Conservation (phyloP, 2,329 filamentous ascomycete species). For the Hirsutella minnesotensis region DNA sequence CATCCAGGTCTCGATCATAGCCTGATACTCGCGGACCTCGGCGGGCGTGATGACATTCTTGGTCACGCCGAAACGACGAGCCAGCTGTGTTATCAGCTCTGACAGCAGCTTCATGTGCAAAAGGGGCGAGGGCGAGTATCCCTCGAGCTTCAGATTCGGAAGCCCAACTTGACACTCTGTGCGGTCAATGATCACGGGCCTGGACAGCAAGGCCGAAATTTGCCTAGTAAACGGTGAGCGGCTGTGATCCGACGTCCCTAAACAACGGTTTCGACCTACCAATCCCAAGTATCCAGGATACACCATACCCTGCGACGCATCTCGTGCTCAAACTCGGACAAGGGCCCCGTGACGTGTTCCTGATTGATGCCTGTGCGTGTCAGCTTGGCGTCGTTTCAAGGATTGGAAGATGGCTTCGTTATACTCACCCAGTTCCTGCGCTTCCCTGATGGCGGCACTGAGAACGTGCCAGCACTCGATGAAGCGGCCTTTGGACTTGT, state of each 20-base stretch:
- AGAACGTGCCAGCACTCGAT: slow-evolving; percentile 25
- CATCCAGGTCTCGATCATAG: slow-evolving; percentile 29
- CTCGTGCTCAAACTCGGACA: slow-evolving; percentile 23
- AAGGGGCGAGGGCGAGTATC: slow-evolving; percentile 18
- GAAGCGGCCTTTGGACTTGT: slow-evolving; percentile 23
- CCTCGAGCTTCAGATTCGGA: slow-evolving; percentile 20
- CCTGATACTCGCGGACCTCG: slow-evolving; percentile 20
- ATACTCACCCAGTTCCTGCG: slow-evolving; percentile 20
- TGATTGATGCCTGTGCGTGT: slow-evolving; percentile 17
- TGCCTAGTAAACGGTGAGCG: slow-evolving; percentile 15
- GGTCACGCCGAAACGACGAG: slow-evolving; percentile 17
- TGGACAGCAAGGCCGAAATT: slow-evolving; percentile 19
- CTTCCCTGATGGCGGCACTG: slow-evolving; percentile 21
- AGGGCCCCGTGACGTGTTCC: slow-evolving; percentile 13
- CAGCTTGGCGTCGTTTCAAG: rapidly evolving
- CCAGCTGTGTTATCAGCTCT: slow-evolving; percentile 17
- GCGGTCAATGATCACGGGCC: slow-evolving; percentile 23
- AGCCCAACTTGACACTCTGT: slow-evolving; percentile 18
- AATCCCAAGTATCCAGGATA: slow-evolving; percentile 25
- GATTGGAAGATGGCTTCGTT: no score
- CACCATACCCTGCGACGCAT: slow-evolving; percentile 25
- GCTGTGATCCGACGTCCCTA: neutral
- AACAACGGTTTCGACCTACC: slow-evolving; percentile 13
- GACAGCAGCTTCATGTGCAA: slow-evolving; percentile 25
- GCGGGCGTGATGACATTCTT: slow-evolving; percentile 15